phyloP scores from a whole-genome alignment of 768 basidiomycete species.

The Tephrocybe sp. region DNA sequence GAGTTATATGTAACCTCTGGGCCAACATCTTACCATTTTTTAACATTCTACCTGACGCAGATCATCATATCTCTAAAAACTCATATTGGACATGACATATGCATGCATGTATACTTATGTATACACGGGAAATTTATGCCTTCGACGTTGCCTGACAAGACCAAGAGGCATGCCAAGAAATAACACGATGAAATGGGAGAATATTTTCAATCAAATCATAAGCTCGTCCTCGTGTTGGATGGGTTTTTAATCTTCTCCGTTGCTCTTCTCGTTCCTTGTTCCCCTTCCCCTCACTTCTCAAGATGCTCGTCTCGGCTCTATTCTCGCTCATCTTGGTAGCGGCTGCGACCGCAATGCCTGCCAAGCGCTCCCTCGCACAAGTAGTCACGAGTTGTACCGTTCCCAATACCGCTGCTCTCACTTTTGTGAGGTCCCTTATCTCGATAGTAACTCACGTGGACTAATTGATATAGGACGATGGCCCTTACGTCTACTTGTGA shows the following conservation, averaged over 20 bases:
- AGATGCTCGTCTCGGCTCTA: background rate
- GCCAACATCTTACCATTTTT: too few species aligned
- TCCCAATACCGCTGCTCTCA: conserved; percentile 33
- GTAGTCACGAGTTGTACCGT: conserved; percentile 33
- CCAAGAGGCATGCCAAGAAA: too few species aligned
- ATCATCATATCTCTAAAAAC: too few species aligned
- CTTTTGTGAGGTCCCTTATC: conserved; percentile 26
- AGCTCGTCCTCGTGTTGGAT: background rate
- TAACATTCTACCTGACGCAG: too few species aligned
- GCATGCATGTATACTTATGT: too few species aligned
- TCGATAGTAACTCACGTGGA: background rate
- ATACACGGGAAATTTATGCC: too few species aligned
- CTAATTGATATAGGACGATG: conserved; percentile 17
- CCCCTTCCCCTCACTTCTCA: background rate
- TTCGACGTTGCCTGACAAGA: too few species aligned
- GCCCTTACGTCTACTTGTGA: conserved; percentile 17
- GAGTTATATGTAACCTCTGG: too few species aligned
- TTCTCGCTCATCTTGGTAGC: conserved; percentile 13
- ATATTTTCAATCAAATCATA: too few species aligned
- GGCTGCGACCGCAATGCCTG: conserved; percentile 12
- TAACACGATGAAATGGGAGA: too few species aligned
- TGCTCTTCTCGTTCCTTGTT: conserved; percentile 1
- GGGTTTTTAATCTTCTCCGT: background rate
- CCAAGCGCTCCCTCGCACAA: conserved; percentile 16
- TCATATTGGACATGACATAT: too few species aligned